Conservation (phyloP, 2,329 filamentous ascomycete genomes). For the Epichloe sylvatica region DNA sequence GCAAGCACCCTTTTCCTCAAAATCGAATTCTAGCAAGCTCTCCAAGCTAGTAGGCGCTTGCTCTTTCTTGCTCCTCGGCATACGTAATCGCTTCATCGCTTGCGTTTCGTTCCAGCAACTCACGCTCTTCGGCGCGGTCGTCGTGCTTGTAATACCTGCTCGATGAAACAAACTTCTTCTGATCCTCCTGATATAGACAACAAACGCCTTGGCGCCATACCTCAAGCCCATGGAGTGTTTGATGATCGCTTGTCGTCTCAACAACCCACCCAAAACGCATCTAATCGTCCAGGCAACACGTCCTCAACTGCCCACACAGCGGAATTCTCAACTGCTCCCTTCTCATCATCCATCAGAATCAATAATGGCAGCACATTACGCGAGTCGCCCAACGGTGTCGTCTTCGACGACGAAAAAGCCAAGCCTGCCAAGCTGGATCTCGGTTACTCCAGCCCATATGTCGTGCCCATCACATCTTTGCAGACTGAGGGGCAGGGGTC, state of each 20-base stretch:
- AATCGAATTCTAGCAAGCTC: not conserved
- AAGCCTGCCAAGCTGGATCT: conserved; percentile 10
- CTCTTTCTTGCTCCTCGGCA: no score
- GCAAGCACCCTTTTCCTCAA: not conserved
- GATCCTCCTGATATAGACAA: conserved; percentile 40
- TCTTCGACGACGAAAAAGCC: conserved; percentile 8
- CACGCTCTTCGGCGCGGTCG: not conserved
- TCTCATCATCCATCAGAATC: conserved; percentile 7
- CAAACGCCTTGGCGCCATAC: conserved; percentile 40
- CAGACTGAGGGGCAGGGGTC: conserved; percentile 41
- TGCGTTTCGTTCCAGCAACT: not conserved
- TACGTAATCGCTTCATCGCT: not conserved
- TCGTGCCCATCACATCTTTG: conserved; percentile 29
- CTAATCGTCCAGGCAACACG: conserved; percentile 4
- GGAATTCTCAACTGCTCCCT: not conserved
- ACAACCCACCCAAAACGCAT: conserved; percentile 7
- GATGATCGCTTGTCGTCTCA: conserved; percentile 21
- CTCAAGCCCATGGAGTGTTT: conserved; percentile 40
- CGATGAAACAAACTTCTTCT: conserved; percentile 49
- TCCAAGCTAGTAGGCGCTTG: no score
- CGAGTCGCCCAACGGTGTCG: conserved; percentile 5
- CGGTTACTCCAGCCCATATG: conserved; percentile 14
- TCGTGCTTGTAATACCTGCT: conserved; percentile 23
- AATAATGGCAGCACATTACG: conserved; percentile 11
- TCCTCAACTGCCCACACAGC: not conserved